Evolutionary conservation across 2,329 filamentous ascomycete genomes (phyloP), one percentile per base, ranked within the genome.

Genomic region (Celoporthe dispersa): DNA sequence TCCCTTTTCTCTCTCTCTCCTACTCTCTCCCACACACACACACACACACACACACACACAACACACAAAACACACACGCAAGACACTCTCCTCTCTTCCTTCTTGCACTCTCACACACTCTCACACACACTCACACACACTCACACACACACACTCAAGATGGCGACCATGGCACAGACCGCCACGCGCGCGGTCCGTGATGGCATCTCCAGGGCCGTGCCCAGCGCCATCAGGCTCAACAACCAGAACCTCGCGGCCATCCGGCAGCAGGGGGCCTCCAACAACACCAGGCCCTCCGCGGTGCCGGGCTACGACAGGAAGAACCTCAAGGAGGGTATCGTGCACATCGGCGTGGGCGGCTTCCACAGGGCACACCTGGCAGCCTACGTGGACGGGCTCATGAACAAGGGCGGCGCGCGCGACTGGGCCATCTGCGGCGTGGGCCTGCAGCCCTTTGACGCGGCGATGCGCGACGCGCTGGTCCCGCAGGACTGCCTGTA

Each of bases 361-460:
- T 87, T 87, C 79, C 85, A 87, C 80, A 79, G 85, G 73, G 84
- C 85, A 31, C 85, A 87, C 69, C 75, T 87, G 76, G 85, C 85
- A 28, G 83, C 86, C 73, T 87, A 87, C 74, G 75, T 86, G 68
- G 79, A 86, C 77, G 75, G 80, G 62, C 76, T 86, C 77, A 81
- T 86, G 75, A 77, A 82, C 76, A 79, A 85, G 69, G 81, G 84
- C 69, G 79, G 78, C 16, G 74, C 82, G 33, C 79, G 73, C 62
- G 79, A 86, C 73, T 87, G 81, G 75, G 83, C 84, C 44, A 87
- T 87, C 72, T 85, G 83, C 76, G 85, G 85, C 64, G 82, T 87
- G 55, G 85, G 85, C 57, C 78, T 87, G 72, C 82, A 83, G 73
- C 83, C 84, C 68, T 84, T 83, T 70, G 85, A 87, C 72, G 80